phyloP scores from a whole-genome alignment of 2,329 filamentous ascomycete species.

The Hypomyces perniciosus region DNA sequence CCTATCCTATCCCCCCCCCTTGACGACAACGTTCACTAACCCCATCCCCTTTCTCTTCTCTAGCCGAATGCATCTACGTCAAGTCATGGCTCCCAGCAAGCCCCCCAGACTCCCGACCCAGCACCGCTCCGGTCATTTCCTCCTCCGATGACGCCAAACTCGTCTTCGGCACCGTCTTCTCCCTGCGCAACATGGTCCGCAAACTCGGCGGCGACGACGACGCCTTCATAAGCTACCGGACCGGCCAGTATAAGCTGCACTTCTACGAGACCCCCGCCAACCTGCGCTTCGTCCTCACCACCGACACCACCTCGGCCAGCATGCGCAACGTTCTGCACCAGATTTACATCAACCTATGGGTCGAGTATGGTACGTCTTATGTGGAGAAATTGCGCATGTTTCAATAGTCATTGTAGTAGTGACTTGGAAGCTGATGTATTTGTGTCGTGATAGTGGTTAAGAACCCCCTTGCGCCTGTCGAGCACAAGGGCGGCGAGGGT shows the following conservation, averaged over 20 bases:
- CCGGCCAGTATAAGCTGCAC: conserved; percentile 93
- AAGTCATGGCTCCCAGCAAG: conserved; percentile 66
- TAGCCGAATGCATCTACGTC: conserved; percentile 96
- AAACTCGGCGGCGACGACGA: conserved; percentile 93
- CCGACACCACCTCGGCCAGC: conserved; percentile 80
- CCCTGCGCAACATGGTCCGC: conserved; percentile 90
- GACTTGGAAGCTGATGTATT: neutral
- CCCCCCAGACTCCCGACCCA: conserved; percentile 11
- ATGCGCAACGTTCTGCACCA: conserved; percentile 94
- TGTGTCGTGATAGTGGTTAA: conserved; percentile 48
- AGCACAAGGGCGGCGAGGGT: conserved; percentile 63
- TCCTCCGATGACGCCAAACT: conserved; percentile 84
- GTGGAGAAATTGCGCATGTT: neutral
- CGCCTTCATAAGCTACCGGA: conserved; percentile 90
- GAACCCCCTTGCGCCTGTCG: conserved; percentile 62
- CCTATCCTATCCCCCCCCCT: neutral
- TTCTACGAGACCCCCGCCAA: conserved; percentile 98
- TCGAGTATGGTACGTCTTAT: conserved; percentile 72
- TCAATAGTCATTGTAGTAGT: neutral
- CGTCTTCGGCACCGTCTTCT: conserved; percentile 95
- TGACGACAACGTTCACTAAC: neutral
- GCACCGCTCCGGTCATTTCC: conserved; percentile 1
- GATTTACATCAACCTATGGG: conserved; percentile 97
- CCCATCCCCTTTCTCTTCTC: conserved; percentile 13
- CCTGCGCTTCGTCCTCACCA: conserved; percentile 94